Evolutionary conservation across 106 monocot genomes (phyloP), one percentile per base, ranked within the genome.

Genomic region (Iris macrosiphon): DNA sequence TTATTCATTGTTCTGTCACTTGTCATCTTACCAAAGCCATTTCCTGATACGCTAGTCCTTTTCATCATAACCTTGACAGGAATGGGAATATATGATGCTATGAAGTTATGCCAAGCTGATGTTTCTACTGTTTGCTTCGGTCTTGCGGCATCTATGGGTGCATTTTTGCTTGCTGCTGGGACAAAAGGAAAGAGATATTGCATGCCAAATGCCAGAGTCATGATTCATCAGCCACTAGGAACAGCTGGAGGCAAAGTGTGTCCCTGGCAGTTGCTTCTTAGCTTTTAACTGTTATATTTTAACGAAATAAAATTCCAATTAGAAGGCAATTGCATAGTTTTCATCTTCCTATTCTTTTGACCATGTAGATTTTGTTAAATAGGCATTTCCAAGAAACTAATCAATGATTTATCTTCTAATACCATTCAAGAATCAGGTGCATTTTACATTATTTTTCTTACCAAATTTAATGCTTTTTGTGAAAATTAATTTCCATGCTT

Each of bases 41-140:
- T 20, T 48, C 6, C 16, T 6, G 8, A 30, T 3, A 30, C 22
- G 6, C 9, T 40, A 54, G 28, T 64, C 10, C n/a, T 38, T 27
- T 25, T 49, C 3, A 15, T 25, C 40, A 17, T 13, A 31, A 27
- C 25, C 25, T 31, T 40, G 63, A 31, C 63, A 96, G 96, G 96
- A 55, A 96, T 96, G 96, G 96, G 86, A 44, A 90, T 96, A 49
- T 96, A 96, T 74, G 96, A 96, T 75, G 96, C 86, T 29, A 96
- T 96, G 96, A 96, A 96, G 55, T 62, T 96, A 48, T 96, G 96
- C 70, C 90, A 89, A 60, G 90, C 96, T 75, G 90, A 96, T 64
- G 72, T 96, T 35, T 90, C 96, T 40, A 96, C 96, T 54, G 75
- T 87, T 68, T 96, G 96, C 62, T 57, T 96, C 51, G 96, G 96